These are phyloP conservation scores for Leptographium flavum DNA, from an alignment of 2,329 filamentous ascomycete species.

Conservation along the genomic window DNA sequence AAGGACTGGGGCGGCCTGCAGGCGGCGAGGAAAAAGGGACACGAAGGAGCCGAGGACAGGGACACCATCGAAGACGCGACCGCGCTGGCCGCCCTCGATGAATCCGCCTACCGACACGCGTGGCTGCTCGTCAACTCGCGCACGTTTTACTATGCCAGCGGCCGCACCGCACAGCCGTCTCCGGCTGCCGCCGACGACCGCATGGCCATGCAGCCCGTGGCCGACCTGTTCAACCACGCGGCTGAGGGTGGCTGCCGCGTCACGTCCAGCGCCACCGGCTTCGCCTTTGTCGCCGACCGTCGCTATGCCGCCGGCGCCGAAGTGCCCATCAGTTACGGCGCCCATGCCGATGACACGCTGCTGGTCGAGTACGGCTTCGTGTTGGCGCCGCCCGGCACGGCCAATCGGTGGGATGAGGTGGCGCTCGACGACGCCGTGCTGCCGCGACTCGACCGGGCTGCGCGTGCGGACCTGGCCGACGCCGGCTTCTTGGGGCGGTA, in stretches of 20 bases:
- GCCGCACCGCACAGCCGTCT: constrained; percentile 22
- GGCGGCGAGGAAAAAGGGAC: not conserved
- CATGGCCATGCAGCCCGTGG: constrained; percentile 56
- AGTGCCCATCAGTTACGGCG: constrained; percentile 54
- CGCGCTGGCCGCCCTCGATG: not conserved
- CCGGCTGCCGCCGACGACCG: constrained; percentile 35
- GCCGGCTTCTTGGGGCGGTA: constrained; percentile 13
- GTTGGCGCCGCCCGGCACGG: constrained; percentile 13
- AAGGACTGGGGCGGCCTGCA: constrained; percentile 22
- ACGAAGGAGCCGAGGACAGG: not conserved
- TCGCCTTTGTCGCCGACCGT: constrained; percentile 36
- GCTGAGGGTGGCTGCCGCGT: constrained; percentile 35
- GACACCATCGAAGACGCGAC: not conserved
- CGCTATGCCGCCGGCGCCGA: constrained; percentile 45
- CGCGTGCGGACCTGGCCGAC: constrained; percentile 8
- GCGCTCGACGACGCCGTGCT: constrained; percentile 30
- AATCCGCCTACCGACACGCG: constrained; percentile 26
- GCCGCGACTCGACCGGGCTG: constrained; percentile 11
- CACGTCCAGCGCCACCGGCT: constrained; percentile 33
- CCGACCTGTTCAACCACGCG: constrained; percentile 53
- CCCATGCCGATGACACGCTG: constrained; percentile 59
- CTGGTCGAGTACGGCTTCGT: constrained; percentile 50
- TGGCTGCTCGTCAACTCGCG: constrained; percentile 48
- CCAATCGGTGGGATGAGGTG: constrained; percentile 35
- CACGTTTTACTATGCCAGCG: constrained; percentile 40